Conservation (phyloP, 176 grass and related monocot genomes). For the Eleusine indica region DNA sequence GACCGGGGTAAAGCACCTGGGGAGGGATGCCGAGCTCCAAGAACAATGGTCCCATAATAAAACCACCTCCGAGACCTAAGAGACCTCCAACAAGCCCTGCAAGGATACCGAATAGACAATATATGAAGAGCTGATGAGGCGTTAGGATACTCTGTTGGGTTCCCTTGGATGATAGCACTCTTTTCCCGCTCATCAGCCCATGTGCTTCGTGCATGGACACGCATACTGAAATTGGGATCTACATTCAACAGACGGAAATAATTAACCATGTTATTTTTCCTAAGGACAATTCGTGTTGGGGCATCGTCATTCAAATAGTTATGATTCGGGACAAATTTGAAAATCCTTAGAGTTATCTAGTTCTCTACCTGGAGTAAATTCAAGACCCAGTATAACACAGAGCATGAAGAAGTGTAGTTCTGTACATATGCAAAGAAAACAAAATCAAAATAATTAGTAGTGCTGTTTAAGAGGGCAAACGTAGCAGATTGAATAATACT, state of each 20-base stretch:
- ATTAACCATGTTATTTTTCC: not conserved
- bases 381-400: constrained; percentile 63
- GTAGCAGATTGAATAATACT: not conserved
- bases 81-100: constrained; percentile 64
- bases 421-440: constrained; percentile 30
- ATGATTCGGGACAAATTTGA: no score
- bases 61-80: constrained; percentile 79
- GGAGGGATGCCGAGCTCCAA: constrained; percentile 80
- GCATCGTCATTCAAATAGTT: no score
- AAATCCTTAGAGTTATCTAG: no score
- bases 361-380: constrained; percentile 72
- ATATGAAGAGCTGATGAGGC: constrained; percentile 49
- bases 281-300: no score
- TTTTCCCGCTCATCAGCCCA: constrained; percentile 57
- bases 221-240: constrained; percentile 70
- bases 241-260: not conserved
- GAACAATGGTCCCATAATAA: constrained; percentile 84
- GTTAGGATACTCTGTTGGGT: constrained; percentile 42
- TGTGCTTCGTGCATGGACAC: constrained; percentile 60
- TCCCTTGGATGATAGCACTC: constrained; percentile 60
- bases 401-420: constrained; percentile 67
- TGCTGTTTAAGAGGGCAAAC: not conserved
- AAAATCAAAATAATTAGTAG: constrained; percentile 3
- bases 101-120: constrained; percentile 53
- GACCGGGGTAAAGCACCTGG: constrained; percentile 41